These are phyloP conservation scores for Eucalyptus dawsonii DNA, from an alignment of 345 rosid species.

Conservation along the genomic window DNA sequence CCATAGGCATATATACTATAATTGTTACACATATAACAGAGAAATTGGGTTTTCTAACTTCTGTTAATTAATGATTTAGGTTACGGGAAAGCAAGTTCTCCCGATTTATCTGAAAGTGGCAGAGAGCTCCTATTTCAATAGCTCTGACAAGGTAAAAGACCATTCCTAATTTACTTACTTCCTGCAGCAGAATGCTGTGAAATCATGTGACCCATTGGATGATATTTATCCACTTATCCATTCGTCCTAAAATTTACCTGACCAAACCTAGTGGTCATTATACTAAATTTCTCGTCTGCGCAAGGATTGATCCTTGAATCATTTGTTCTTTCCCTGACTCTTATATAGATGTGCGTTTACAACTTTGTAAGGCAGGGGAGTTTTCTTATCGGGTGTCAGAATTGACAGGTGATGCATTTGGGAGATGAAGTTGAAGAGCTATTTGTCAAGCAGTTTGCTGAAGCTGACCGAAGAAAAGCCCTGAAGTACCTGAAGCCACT, in stretches of 20 bases:
- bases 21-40: not conserved
- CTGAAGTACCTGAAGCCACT: slow-evolving; percentile 81
- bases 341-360: not conserved
- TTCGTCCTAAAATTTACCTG: not conserved
- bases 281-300: slow-evolving; percentile 1
- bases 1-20: not conserved
- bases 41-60: not conserved
- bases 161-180: not conserved
- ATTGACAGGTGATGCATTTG: slow-evolving; percentile 72
- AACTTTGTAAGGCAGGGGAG: not conserved
- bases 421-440: slow-evolving; percentile 84
- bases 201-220: not conserved
- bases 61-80: slow-evolving; percentile 12
- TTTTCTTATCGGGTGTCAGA: slow-evolving; percentile 4
- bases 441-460: slow-evolving; percentile 69
- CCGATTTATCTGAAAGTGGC: slow-evolving; percentile 87
- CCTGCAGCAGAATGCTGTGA: not conserved
- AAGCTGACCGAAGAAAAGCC: slow-evolving; percentile 71
- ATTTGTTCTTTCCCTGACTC: not conserved
- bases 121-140: slow-evolving; percentile 88
- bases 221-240: not conserved
- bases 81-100: slow-evolving; percentile 76
- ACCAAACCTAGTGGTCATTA: slow-evolving; percentile 14
- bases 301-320: not conserved
- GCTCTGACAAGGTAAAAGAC: slow-evolving; percentile 73